phyloP scores from a whole-genome alignment of 2,329 filamentous ascomycete species.

The Arthrobotrys sinensis region DNA sequence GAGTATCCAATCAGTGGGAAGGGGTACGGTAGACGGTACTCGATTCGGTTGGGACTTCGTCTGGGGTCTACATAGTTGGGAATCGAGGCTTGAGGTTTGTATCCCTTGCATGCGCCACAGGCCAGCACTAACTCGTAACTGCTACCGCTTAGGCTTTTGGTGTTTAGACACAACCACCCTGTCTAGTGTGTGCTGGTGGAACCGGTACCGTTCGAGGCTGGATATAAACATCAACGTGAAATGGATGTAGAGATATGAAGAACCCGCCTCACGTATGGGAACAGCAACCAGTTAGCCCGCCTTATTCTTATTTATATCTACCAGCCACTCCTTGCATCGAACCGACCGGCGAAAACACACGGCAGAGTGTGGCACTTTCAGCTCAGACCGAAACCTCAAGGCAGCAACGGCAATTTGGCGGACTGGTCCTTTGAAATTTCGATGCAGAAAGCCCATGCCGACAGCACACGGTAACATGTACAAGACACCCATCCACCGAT shows the following conservation, averaged over 20 bases:
- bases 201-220: neutral
- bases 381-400: slow-evolving; percentile 39
- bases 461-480: slow-evolving; percentile 28
- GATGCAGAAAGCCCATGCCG: slow-evolving; percentile 31
- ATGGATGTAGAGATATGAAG: no score
- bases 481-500: neutral
- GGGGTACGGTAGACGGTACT: neutral
- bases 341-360: neutral
- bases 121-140: neutral
- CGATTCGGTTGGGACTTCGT: slow-evolving; percentile 30
- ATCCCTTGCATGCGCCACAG: slow-evolving; percentile 32
- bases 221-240: slow-evolving; percentile 6
- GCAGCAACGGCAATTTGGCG: slow-evolving; percentile 39
- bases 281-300: neutral
- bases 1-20: neutral
- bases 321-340: slow-evolving; percentile 51
- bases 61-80: slow-evolving; percentile 10
- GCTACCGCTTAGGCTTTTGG: neutral
- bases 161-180: neutral
- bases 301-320: neutral
- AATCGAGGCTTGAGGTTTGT: slow-evolving; percentile 10
- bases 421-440: slow-evolving; percentile 35
- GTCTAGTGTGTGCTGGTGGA: neutral
- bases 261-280: neutral
- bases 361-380: slow-evolving; percentile 52